A percentile compares a stretch with the other conserved stretches of the same genome.
Conservation (phyloP, 2,329 filamentous ascomycete species). For the Cladosporium austrohemisphaericum region DNA sequence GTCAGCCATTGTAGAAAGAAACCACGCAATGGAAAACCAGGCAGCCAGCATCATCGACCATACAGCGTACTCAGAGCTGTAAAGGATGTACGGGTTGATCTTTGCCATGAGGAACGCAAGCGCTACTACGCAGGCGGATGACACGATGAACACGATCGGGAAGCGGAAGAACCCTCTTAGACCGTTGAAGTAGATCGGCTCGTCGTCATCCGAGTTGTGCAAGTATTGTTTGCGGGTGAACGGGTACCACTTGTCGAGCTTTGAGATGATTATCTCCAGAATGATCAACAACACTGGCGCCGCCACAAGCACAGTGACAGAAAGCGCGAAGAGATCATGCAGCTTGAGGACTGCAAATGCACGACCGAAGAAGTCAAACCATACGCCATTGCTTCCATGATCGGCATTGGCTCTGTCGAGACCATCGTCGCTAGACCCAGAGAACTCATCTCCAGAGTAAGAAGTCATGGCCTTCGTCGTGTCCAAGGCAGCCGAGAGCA, state of each 20-base stretch:
- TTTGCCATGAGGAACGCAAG: slow-evolving; percentile 73
- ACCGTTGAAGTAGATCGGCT: slow-evolving; percentile 64
- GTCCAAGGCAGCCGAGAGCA: slow-evolving; percentile 78
- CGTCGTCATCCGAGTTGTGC: slow-evolving; percentile 56
- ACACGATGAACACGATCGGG: slow-evolving; percentile 67
- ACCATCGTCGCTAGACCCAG: slow-evolving; percentile 51
- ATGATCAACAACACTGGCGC: slow-evolving; percentile 70
- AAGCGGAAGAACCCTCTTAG: slow-evolving; percentile 81
- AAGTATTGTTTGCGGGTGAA: slow-evolving; percentile 66
- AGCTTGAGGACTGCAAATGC: slow-evolving; percentile 75
- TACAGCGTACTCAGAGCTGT: slow-evolving; percentile 81
- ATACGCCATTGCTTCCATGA: slow-evolving; percentile 61
- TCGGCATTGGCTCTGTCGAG: slow-evolving; percentile 43
- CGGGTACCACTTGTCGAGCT: slow-evolving; percentile 79
- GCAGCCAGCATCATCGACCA: slow-evolving; percentile 80
- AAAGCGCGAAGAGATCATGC: slow-evolving; percentile 82
- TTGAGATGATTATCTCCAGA: slow-evolving; percentile 65
- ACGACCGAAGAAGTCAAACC: slow-evolving; percentile 88
- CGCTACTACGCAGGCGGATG: slow-evolving; percentile 65
- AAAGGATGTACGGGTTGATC: slow-evolving; percentile 84
- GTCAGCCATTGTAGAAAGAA: slow-evolving; percentile 72
- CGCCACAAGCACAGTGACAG: slow-evolving; percentile 75
- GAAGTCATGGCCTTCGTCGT: slow-evolving; percentile 70
- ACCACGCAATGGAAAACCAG: slow-evolving; percentile 80
- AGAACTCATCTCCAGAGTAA: slow-evolving; percentile 57